Percentiles rank a stretch among this genome's conserved stretches.
Evolutionary conservation across 1,139 yeast species (phyloP).

Genomic region (Kodamaea anthophila): DNA sequence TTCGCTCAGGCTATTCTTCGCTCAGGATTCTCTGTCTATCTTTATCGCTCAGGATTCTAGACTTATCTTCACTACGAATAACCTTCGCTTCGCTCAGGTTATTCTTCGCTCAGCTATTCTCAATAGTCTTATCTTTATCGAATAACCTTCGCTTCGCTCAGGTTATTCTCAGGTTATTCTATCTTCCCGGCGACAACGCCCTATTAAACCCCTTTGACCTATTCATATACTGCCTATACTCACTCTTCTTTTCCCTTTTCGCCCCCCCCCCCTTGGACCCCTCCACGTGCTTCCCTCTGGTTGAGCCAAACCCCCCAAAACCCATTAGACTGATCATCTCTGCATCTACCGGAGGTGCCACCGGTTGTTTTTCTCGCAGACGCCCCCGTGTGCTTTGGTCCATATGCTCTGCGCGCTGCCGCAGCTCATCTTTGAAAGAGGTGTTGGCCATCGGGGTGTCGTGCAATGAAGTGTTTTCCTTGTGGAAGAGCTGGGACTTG

Average conservation of each 20-base stretch:
- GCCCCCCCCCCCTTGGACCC: slow-evolving; percentile 47
- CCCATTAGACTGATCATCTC: slow-evolving; percentile 53
- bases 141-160: too few relatives aligned
- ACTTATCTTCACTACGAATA: too few relatives aligned
- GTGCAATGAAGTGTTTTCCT: slow-evolving; percentile 12
- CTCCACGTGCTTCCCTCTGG: slow-evolving; percentile 54
- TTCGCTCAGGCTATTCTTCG: too few relatives aligned
- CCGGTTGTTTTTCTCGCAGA: slow-evolving; percentile 15
- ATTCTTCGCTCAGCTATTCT: too few relatives aligned
- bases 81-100: too few relatives aligned
- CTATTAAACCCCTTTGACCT: slow-evolving; percentile 57
- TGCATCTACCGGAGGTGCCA: slow-evolving; percentile 13
- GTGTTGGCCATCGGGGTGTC: slow-evolving; percentile 17
- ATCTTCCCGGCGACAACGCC: slow-evolving; percentile 47
- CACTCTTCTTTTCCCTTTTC: slow-evolving; percentile 36
- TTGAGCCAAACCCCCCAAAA: slow-evolving; percentile 51
- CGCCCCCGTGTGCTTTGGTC: slow-evolving; percentile 23
- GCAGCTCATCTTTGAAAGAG: slow-evolving; percentile 11
- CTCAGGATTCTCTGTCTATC: too few relatives aligned
- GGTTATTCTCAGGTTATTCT: too few relatives aligned
- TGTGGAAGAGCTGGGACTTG: slow-evolving; percentile 13
- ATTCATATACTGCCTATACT: slow-evolving; percentile 65
- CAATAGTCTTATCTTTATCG: too few relatives aligned
- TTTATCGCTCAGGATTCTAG: too few relatives aligned
- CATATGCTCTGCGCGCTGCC: slow-evolving; percentile 11